Conservation (phyloP, 768 basidiomycete species). For the Filobasidium floriforme region DNA sequence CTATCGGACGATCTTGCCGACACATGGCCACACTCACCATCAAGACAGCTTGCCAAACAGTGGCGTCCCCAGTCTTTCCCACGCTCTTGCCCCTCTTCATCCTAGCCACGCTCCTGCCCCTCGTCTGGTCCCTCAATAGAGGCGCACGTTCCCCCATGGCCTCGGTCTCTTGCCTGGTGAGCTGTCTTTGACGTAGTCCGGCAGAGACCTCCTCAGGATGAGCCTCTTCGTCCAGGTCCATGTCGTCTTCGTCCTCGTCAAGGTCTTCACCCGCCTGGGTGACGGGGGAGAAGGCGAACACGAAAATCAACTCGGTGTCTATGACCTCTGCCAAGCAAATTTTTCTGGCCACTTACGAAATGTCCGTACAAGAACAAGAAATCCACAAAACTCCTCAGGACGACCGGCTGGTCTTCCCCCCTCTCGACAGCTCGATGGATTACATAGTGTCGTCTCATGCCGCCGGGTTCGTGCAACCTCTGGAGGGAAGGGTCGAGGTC, state of each 20-base stretch:
- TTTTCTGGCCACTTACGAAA: conserved; percentile 59
- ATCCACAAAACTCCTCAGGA: conserved; percentile 81
- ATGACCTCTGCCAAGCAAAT: not conserved
- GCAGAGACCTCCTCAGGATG: conserved; percentile 2
- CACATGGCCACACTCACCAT: conserved; percentile 57
- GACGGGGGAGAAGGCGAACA: conserved; percentile 1
- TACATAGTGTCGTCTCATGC: conserved; percentile 84
- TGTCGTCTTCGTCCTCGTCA: conserved; percentile 72
- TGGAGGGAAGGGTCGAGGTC: conserved; percentile 66
- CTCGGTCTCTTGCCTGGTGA: conserved; percentile 13
- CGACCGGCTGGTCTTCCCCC: conserved; percentile 53
- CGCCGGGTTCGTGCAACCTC: conserved; percentile 91
- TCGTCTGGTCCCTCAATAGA: conserved; percentile 27
- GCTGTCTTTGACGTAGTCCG: conserved; percentile 3
- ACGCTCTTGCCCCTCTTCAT: conserved; percentile 53
- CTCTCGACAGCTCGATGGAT: conserved; percentile 63
- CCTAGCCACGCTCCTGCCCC: conserved; percentile 36
- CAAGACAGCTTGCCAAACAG: conserved; percentile 79
- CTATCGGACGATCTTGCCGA: not conserved
- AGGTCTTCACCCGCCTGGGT: conserved; percentile 75
- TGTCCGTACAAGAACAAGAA: conserved; percentile 93
- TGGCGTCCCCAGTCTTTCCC: conserved; percentile 71
- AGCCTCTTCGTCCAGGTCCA: conserved; percentile 53
- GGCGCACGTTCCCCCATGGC: conserved; percentile 33
- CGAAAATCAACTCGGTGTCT: conserved; percentile 5